Evolutionary conservation across 2,329 filamentous ascomycete genomes (phyloP).

Genomic region (Mycosphaerelloides madeirae): DNA sequence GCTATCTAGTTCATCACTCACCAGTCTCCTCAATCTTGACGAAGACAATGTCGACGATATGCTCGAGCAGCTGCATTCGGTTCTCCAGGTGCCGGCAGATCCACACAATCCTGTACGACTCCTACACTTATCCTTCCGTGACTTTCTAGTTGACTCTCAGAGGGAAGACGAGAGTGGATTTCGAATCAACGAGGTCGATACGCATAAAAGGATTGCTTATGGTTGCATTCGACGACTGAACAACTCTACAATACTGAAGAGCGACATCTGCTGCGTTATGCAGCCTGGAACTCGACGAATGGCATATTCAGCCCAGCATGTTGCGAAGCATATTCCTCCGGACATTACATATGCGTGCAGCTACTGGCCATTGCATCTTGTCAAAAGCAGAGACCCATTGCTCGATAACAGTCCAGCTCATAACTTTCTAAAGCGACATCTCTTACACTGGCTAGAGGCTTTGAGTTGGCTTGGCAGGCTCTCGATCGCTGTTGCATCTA

Average conservation of each 20-base stretch:
- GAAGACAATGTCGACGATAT: slow-evolving; percentile 7
- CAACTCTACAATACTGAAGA: no score
- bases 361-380: no score
- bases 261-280: no score
- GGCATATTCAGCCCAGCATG: no score
- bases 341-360: slow-evolving; percentile 39
- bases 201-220: no score
- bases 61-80: slow-evolving; percentile 21
- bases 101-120: slow-evolving; percentile 17
- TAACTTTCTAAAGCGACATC: slow-evolving; percentile 36
- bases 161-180: slow-evolving; percentile 8
- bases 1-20: slow-evolving; percentile 17
- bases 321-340: slow-evolving; percentile 24
- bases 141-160: slow-evolving; percentile 23
- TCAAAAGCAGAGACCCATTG: slow-evolving; percentile 20
- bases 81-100: slow-evolving; percentile 20
- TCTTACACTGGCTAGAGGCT: no score
- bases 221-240: no score
- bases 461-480: slow-evolving; percentile 34
- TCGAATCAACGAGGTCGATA: slow-evolving; percentile 13
- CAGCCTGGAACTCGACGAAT: no score
- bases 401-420: slow-evolving; percentile 28
- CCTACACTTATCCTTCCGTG: no score
- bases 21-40: slow-evolving; percentile 15
- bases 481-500: slow-evolving; percentile 12